A percentile compares a stretch with the other conserved stretches of the same genome.
Evolutionary conservation across 2,329 filamentous ascomycete genomes (phyloP).

Genomic region (Sordariomycetes sp.): DNA sequence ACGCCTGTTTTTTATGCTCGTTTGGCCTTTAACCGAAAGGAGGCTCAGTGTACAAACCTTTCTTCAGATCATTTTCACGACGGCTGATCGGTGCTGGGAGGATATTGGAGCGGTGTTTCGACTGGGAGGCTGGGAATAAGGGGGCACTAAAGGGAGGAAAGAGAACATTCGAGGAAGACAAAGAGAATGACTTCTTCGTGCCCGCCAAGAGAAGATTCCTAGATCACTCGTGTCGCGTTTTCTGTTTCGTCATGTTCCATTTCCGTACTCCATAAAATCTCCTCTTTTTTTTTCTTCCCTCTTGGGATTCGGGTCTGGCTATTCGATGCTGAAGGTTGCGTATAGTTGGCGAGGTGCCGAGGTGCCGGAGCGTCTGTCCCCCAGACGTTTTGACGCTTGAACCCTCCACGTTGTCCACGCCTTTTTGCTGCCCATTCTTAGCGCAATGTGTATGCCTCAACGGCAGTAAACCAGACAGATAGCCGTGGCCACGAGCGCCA

Average conservation of each 20-base stretch:
- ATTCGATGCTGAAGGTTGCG: too few relatives aligned
- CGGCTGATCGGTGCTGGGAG: not conserved
- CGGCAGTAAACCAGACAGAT: too few relatives aligned
- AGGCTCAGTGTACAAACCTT: not conserved
- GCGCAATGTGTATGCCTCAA: too few relatives aligned
- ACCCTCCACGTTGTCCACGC: too few relatives aligned
- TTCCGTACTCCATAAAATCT: not conserved
- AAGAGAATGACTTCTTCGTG: not conserved
- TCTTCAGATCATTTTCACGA: not conserved
- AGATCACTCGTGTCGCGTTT: not conserved
- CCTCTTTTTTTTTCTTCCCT: not conserved
- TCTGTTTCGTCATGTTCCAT: not conserved
- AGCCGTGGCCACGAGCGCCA: too few relatives aligned
- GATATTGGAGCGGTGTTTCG: not conserved
- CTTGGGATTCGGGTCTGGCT: too few relatives aligned
- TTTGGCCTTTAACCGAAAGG: not conserved
- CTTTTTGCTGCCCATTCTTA: too few relatives aligned
- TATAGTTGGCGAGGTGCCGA: too few relatives aligned
- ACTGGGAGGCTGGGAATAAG: not conserved
- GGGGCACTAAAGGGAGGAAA: not conserved
- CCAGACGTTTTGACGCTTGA: too few relatives aligned
- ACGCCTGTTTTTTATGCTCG: not conserved
- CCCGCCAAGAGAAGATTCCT: not conserved
- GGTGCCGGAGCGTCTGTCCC: too few relatives aligned
- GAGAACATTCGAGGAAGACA: not conserved